These are phyloP conservation scores for Penicillium roqueforti DNA, from an alignment of 495 filamentous ascomycete species.

Conservation along the genomic window DNA sequence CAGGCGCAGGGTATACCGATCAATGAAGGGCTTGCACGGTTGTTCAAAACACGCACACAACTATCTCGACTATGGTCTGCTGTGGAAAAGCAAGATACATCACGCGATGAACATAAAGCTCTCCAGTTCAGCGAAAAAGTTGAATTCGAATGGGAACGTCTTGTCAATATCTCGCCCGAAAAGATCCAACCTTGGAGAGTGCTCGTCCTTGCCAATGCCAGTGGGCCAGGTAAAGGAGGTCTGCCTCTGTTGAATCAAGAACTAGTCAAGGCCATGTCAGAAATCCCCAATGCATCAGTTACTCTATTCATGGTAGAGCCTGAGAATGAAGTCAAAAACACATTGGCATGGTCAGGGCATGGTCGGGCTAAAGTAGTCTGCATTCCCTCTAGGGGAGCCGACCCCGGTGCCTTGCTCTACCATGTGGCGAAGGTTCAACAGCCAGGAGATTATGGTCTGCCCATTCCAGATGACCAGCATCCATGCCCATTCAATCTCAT, in stretches of 20 bases:
- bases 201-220: background rate
- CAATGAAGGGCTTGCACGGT: background rate
- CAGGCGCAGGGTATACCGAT: background rate
- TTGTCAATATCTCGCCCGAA: background rate
- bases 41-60: background rate
- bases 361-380: background rate
- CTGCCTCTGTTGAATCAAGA: background rate
- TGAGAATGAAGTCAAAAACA: background rate
- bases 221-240: background rate
- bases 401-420: background rate
- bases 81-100: background rate
- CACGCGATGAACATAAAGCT: background rate
- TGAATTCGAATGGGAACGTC: background rate
- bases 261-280: background rate
- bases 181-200: background rate
- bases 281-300: background rate
- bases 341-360: background rate
- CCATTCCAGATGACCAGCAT: background rate
- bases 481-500: background rate
- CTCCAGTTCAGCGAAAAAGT: background rate
- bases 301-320: background rate
- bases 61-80: slow-evolving; percentile 1
- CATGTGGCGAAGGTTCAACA: background rate
- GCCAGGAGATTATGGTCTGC: background rate
- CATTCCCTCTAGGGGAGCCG: background rate